Evolutionary conservation across 139 green algal species (phyloP), one percentile per base, ranked within the genome.

Genomic region (Chlorella vulgaris): DNA sequence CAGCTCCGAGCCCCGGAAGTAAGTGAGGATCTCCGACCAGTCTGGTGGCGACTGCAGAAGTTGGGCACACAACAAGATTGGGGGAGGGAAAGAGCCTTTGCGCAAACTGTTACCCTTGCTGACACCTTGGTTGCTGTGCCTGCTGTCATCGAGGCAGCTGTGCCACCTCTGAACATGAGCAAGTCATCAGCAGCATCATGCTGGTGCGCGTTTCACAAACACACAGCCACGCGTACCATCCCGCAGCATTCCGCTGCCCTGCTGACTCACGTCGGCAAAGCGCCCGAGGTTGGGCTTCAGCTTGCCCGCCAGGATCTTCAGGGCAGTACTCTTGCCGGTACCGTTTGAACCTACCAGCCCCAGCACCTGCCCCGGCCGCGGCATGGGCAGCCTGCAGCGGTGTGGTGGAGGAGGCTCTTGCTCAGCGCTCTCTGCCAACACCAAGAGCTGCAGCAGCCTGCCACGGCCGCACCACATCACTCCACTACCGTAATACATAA

Each of bases 261-360:
- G 15, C 47, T 58, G 10, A 24, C 19, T 29, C 55, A 65, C 55
- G 55, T n/a, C 91, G 63, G 89, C 83, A 82, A 99, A 99, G 53
- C 92, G 84, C 13, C 97, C 97, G 26, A 99, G 90, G 91, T 99
- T 99, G 69, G 97, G 97, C 86, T 99, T 99, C 5, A 99, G 87
- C 90, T 99, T 99, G 53, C 97, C 97, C 13, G 95, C 92, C 60
- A 99, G 86, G 61, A 98, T 91, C 83, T 99, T 99, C 0, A 99
- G 90, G 0, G 97, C 97, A 1, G 97, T 99, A 38, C 92, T 98
- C 87, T 99, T 99, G 75, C 97, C 97, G 76, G 98, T 99, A 43
- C 97, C 97, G 85, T 99, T 99, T 42, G 95, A 98, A 22, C 97
- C 97, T 51, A 99, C 96, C 62, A 99, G 90, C 7, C 97, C 97